Evolutionary conservation across 2,329 filamentous ascomycete species (phyloP).

Genomic region (Trichoderma brevicompactum): DNA sequence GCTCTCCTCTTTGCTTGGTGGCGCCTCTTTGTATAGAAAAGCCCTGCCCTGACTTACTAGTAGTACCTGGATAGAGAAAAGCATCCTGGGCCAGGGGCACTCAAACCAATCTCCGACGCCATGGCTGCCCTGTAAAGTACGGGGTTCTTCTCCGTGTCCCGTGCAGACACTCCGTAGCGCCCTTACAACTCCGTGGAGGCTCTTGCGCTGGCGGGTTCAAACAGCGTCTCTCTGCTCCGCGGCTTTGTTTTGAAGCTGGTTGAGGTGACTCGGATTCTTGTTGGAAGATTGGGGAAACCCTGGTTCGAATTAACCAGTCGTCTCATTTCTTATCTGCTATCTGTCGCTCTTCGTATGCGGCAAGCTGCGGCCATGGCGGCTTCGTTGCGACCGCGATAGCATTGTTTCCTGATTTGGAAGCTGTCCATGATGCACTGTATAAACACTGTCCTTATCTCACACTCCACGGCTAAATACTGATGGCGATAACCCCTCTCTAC

Average conservation of each 20-base stretch:
- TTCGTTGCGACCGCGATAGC: slow-evolving; percentile 5
- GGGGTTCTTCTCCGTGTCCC: neutral
- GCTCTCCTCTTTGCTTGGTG: too few species aligned
- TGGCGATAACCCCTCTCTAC: neutral
- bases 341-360: neutral
- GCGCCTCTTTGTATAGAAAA: neutral
- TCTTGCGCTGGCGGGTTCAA: slow-evolving; percentile 3
- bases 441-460: slow-evolving; percentile 17
- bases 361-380: slow-evolving; percentile 21
- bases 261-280: neutral
- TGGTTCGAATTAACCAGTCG: neutral
- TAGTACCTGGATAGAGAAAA: neutral
- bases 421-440: neutral
- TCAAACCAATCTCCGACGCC: slow-evolving; percentile 25
- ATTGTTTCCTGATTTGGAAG: slow-evolving; percentile 10
- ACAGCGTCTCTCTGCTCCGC: neutral
- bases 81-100: slow-evolving; percentile 16
- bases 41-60: too few species aligned
- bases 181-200: neutral
- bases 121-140: slow-evolving; percentile 3
- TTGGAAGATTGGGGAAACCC: neutral
- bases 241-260: neutral
- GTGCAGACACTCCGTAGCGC: neutral
- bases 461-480: rapidly evolving
- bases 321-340: slow-evolving; percentile 21